These are phyloP conservation scores for Balakata baccata DNA, from an alignment of 345 rosid species.

Conservation along the genomic window DNA sequence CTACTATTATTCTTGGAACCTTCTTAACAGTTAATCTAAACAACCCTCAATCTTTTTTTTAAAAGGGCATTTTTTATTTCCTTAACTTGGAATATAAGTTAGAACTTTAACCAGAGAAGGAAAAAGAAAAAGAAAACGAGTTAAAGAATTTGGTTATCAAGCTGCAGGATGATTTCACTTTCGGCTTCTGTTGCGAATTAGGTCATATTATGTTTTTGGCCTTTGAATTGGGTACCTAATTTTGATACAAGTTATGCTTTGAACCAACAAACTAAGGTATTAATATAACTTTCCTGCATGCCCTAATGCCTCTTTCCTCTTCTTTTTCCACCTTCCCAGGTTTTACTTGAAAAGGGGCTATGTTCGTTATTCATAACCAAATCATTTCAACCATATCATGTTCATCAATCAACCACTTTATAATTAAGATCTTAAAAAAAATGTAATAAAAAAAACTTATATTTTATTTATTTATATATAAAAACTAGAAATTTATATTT, in stretches of 20 bases:
- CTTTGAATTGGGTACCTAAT: not conserved
- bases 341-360: not conserved
- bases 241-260: slow-evolving; percentile 1
- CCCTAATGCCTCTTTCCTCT: too few species aligned
- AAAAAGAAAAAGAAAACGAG: too few species aligned
- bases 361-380: not conserved
- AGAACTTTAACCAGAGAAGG: not conserved
- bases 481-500: not conserved
- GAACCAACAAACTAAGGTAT: not conserved
- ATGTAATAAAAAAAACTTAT: not conserved
- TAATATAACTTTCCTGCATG: too few species aligned
- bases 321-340: too few species aligned
- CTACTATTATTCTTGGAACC: too few species aligned
- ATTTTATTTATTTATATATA: too few species aligned
- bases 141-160: not conserved
- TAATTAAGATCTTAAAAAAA: not conserved
- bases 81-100: slow-evolving; percentile 15
- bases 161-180: slow-evolving; percentile 1
- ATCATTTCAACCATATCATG: not conserved
- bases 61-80: not conserved
- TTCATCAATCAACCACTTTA: not conserved
- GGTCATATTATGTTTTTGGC: not conserved
- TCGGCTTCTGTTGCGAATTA: not conserved
- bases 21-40: too few species aligned
- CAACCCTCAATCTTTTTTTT: too few species aligned